Base-by-base conservation (phyloP, 768 basidiomycete species). In the Gelatoporia subvermispora region DNA sequence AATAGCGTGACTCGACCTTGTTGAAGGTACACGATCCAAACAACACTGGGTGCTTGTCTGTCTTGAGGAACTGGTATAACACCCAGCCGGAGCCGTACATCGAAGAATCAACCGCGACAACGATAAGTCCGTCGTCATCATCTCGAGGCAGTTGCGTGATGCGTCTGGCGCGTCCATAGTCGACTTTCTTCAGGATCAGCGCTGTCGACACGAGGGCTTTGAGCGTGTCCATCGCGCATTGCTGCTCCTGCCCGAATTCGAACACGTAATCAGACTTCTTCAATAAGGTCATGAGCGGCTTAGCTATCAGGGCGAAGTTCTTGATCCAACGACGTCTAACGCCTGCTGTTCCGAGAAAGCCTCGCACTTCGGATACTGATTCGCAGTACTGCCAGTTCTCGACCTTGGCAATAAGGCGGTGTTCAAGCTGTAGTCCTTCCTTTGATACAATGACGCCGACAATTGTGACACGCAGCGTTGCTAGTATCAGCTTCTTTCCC, bases 1-100 rank as follows among this genome's bases (percentile, higher is more conserved):
- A 54, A 40, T 46, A 57, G 0, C 44, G 20, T 1, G 46, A 18
- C 31, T 65, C 61, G 2, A 50, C 51, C 0, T 52, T 61, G 35
- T 70, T 71, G 21, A 74, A 57, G 0, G 65, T 54, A 0, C 76
- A 69, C 0, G 69, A 76, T 0, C 71, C 62, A 39, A 74, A 77
- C 0, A 71, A 13, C 59, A 58, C 0, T 57, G 49, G 35, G 37
- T 35, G 4, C 11, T 51, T 49, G 0, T 56, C 45, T 1, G 58
- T 48, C 0, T 42, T 16, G 20, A 63, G 55, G 3, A 55, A 34
- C 23, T 72, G 68, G 20, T 38, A 51, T 3, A 64, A 25, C 4
- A 64, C 45, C 47, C 47, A 63, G 2, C 63, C 60, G 2, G 56
- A 41, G 18, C 48, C 60, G 23, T 56, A 47, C 4, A 46, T 41